Evolutionary conservation across 805 yeast species (phyloP), one percentile per base, ranked within the genome.

Genomic region (Pichia thaimueangensis): DNA sequence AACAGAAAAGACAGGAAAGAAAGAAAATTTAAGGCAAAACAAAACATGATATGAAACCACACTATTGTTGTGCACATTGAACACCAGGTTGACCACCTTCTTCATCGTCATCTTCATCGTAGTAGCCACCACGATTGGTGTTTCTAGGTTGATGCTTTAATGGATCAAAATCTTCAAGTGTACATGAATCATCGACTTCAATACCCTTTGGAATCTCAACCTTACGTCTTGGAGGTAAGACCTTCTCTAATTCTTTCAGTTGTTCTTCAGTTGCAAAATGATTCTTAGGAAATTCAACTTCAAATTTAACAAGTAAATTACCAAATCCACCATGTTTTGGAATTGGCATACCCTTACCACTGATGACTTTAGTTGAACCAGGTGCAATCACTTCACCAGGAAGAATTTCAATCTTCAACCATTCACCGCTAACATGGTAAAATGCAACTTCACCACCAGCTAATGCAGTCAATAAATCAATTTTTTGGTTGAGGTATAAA

Each of bases 261-360:
- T 82, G 74, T 41, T 80, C 87, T 63, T 85, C 96, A 47, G 74
- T 57, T 37, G 95, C 74, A 61, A 86, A 87, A 59, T 81, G 74
- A 41, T 72, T 65, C 41, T 62, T 60, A 51, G 99, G 99, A 86
- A 93, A 93, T 61, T 84, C 87, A 57, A 93, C 76, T 51, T 78
- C 80, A 68, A 93, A 93, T 61, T 85, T 82, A 54, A 93, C 69
- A 57, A 86, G 78, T 69, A 93, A 74, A 69, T 87, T 79, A 67
- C 99, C 99, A 57, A 64, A 73, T 50, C 88, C 86, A 63, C 95
- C 95, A 62, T 76, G 82, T 68, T 93, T 80, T 68, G 74, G 82
- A 52, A 91, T 70, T 53, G 98, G 99, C 98, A 93, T 93, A 80
- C 99, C 99, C 67, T 91, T 89, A 57, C 81, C 86, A 54, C 83